Base-by-base conservation (phyloP, 805 yeast genomes). In the Lachancea cidri region DNA sequence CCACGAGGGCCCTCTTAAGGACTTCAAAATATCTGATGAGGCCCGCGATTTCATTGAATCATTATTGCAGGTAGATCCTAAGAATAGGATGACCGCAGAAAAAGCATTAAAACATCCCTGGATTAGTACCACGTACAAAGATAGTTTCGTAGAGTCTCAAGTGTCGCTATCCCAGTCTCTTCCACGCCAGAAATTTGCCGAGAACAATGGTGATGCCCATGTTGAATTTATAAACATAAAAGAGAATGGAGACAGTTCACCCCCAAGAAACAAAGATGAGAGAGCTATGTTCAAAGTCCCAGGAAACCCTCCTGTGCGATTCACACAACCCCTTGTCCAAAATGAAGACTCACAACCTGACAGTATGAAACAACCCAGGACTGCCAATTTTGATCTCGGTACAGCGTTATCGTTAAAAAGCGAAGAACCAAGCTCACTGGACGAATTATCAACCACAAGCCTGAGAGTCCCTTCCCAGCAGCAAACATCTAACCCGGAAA, bases 81-180 rank as follows among this genome's bases (percentile, higher is more conserved):
- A 71, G 27, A 60, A 73, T 30, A 72, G 98, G 45, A 72, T 85
- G 15, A 77, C 82, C 15, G 96, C 98, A 0, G 67, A 68, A 5
- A 77, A 75, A 41, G 97, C 97, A 0, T 68, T 91, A 35, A 58
- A 67, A 15, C 95, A 87, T 58, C 82, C 83, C 3, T 93, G 98
- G 98, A 68, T 91, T n/a, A 60, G 46, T 24, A 46, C 49, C 44
- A 50, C 45, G 11, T 37, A 29, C 18, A 22, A 5, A 27, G 49
- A 25, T 22, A 41, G 17, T 34, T 35, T 25, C 4, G 17, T 45
- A 2, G 44, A 43, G 9, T 60, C 68, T 14, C 70, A 74, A 41
- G 67, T 81, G 2, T 79, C 86, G 48, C 62, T 83, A 39, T 80
- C 86, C 4, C 86, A 81, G 54, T 79, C 85, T 9, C 80, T 81